phyloP scores from a whole-genome alignment of 2,329 filamentous ascomycete genomes.

The Trichoderma gracile region DNA sequence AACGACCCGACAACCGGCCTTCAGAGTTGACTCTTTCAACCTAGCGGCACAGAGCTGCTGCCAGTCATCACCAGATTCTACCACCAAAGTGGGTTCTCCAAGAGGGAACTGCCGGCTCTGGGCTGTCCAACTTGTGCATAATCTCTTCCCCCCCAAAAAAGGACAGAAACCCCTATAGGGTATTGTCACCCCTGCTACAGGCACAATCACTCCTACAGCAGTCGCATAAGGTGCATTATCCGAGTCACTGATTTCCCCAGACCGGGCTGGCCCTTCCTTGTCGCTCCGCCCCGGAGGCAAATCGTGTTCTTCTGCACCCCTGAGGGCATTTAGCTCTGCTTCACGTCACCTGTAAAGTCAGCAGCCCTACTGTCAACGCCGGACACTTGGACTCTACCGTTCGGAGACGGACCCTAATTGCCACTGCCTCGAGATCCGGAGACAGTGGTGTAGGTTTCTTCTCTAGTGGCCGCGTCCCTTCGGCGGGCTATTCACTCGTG shows the following conservation, averaged over 20 bases:
- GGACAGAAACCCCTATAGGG: slow-evolving; percentile 17
- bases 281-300: slow-evolving; percentile 20
- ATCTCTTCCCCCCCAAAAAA: slow-evolving; percentile 8
- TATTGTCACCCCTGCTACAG: slow-evolving; percentile 23
- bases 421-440: slow-evolving; percentile 6
- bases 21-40: background rate
- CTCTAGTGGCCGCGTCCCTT: background rate
- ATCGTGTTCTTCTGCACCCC: slow-evolving; percentile 19
- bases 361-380: slow-evolving; percentile 2
- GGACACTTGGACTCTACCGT: background rate
- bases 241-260: slow-evolving; percentile 21
- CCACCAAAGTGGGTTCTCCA: background rate
- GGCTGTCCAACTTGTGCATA: slow-evolving; percentile 21
- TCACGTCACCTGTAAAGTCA: slow-evolving; percentile 10
- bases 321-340: slow-evolving; percentile 11
- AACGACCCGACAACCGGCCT: background rate
- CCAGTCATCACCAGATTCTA: slow-evolving; percentile 1
- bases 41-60: slow-evolving; percentile 12
- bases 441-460: background rate
- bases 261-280: slow-evolving; percentile 22
- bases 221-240: slow-evolving; percentile 20
- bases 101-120: slow-evolving; percentile 13
- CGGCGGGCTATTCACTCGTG: background rate
- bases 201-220: slow-evolving; percentile 22
- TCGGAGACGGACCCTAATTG: background rate